phyloP scores from a whole-genome alignment of 2,329 filamentous ascomycete species.

The Fusarium stilboides region DNA sequence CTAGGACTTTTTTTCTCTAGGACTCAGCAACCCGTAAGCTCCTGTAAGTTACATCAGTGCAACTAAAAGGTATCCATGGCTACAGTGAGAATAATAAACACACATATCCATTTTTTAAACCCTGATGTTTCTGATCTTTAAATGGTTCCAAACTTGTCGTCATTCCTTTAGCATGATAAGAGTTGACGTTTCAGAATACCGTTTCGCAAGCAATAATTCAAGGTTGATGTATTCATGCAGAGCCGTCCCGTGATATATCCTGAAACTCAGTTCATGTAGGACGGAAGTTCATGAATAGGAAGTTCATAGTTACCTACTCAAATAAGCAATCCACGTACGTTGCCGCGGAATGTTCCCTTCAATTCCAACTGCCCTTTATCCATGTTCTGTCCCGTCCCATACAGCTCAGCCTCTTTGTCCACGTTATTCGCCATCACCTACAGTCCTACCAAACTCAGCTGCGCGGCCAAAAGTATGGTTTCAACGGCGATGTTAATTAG shows the following conservation, averaged over 20 bases:
- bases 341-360: neutral
- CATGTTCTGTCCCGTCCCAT: conserved; percentile 5
- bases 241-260: conserved; percentile 8
- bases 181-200: conserved; percentile 30
- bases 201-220: conserved; percentile 34
- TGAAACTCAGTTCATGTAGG: conserved; percentile 37
- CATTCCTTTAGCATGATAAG: neutral
- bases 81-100: conserved; percentile 28
- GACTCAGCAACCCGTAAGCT: conserved; percentile 15
- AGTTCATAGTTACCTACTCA: conserved; percentile 18
- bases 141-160: conserved; percentile 3
- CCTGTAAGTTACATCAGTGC: conserved; percentile 8
- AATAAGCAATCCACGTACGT: conserved; percentile 11
- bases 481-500: no score
- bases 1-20: conserved; percentile 25
- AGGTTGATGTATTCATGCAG: conserved; percentile 23
- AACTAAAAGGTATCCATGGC: neutral
- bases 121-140: neutral
- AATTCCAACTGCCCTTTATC: neutral
- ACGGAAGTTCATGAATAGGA: conserved; percentile 2
- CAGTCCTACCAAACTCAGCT: conserved; percentile 3
- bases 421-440: conserved; percentile 10
- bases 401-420: conserved; percentile 24
- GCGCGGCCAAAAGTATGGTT: neutral
- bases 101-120: conserved; percentile 4